Evolutionary conservation across 768 basidiomycete genomes (phyloP), one percentile per base, ranked within the genome.

Genomic region (Hypholoma sublateritium): DNA sequence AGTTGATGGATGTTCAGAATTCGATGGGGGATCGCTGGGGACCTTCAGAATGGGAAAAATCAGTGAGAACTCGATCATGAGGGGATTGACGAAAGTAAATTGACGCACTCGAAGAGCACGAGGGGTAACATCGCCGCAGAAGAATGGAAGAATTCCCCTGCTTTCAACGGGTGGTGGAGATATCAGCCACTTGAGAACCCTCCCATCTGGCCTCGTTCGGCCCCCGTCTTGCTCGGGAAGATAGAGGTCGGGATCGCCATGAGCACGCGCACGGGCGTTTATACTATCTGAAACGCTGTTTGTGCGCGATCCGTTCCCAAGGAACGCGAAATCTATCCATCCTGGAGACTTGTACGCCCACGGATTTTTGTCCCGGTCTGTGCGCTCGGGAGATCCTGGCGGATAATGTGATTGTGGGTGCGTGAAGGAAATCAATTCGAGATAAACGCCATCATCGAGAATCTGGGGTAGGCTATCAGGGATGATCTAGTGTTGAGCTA

Each of bases 91-190:
- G 12, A 22, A 6, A 25, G 22, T 12, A 16, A 12, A 24, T 17
- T 13, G n/a, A 71, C 81, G 16, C 62, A 87, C 89, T 68, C 89
- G 74, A 69, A 78, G 76, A 2, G 69, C 60, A 48, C 88, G 72
- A 2, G 86, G 81, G 3, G 87, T 89, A 2, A 88, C 71, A 63
- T 91, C 89, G 12, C 86, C 86, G 62, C 89, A 91, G 68, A 86
- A 91, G 65, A 91, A 91, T 6, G 89, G 88, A 16, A 85, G 67
- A 1, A 64, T 61, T 2, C 79, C 78, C 11, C 69, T 62, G 17
- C 44, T 60, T 34, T 44, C 52, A 52, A 11, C 36, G 22, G 50
- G 63, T 1, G 85, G 74, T 3, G 73, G 68, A 2, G 74, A 80
- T 37, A 88, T 79, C 39, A 84, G 64, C 87, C 88, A 90, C 62